Evolutionary conservation across 2,329 filamentous ascomycete genomes (phyloP), one percentile per base, ranked within the genome.

Genomic region (Colletotrichum godetiae): DNA sequence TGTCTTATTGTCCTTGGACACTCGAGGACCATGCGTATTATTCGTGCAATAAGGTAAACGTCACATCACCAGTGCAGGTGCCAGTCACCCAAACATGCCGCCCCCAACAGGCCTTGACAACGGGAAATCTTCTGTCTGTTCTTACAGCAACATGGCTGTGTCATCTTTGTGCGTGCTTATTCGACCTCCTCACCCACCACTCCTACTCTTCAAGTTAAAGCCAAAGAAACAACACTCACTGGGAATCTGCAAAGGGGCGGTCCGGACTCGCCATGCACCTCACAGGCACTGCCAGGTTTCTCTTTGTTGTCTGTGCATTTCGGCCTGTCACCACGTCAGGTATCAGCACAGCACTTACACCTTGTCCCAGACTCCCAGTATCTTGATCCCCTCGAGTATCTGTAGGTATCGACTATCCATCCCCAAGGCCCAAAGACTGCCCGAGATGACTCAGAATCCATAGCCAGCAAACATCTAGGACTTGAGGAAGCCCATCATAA

Each of bases 241-340:
- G 22, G 13, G 4, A 52, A 27, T 27, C 60, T 53, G 46, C 46
- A 35, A 72, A 33, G 53, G 53, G 53, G 66, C 49, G 33, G 37
- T 55, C 55, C 46, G 66, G 59, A 63, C 42, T 72, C 66, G 59
- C 24, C 66, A 72, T 55, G 52, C 58, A 69, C 70, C 60, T 24
- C 37, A n/a, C 42, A 62, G 60, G 37, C 60, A 63, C 29, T 49
- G 60, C 60, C 60, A 11, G 3, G 46, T 27, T 55, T 55, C 49
- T 37, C 49, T 65, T 63, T 35, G 61, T 63, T 53, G 19, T 64
- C 37, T 53, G 33, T 58, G 46, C 46, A 46, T 53, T 24, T 53
- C 29, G 19, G n/a, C 46, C 60, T 24, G 52, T 27, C 52, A 55
- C 59, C 29, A 46, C 49, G 12, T 29, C 59, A 35, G 58, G 15